A percentile compares a stretch with the other conserved stretches of the same genome.
These are phyloP conservation scores for Colletotrichum scovillei DNA, from an alignment of 2,329 filamentous ascomycete species.

Conservation along the genomic window DNA sequence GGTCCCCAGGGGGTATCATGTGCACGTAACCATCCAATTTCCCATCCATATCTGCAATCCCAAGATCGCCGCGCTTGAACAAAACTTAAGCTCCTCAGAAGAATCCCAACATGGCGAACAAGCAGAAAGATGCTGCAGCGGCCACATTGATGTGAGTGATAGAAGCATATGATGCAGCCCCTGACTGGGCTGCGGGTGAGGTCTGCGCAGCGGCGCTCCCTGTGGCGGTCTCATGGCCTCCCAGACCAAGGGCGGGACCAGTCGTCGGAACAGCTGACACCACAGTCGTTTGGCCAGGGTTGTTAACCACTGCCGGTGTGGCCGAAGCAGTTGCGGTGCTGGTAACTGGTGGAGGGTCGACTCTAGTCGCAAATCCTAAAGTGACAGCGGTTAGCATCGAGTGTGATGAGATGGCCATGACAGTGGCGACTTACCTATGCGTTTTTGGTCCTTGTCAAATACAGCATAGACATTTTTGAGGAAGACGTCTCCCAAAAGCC, in stretches of 20 bases:
- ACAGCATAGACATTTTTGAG: constrained; percentile 91
- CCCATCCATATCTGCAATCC: constrained; percentile 21
- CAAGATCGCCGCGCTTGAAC: neutral
- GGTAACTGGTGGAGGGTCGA: constrained; percentile 38
- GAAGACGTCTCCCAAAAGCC: constrained; percentile 89
- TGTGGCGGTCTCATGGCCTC: constrained; percentile 49
- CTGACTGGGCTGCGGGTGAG: constrained; percentile 13
- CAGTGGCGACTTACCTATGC: constrained; percentile 64
- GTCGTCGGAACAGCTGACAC: constrained; percentile 31
- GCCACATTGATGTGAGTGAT: constrained; percentile 12
- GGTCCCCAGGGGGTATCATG: constrained; percentile 41
- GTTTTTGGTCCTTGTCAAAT: constrained; percentile 79
- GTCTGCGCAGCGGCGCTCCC: constrained; percentile 38
- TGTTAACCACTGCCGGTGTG: constrained; percentile 22
- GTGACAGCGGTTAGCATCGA: constrained; percentile 28
- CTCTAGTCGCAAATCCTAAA: constrained; percentile 51
- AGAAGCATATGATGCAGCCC: constrained; percentile 9
- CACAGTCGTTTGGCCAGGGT: constrained; percentile 16
- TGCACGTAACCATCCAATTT: constrained; percentile 36
- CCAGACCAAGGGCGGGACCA: constrained; percentile 43
- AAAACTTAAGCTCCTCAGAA: constrained; percentile 20
- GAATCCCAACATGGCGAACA: constrained; percentile 20
- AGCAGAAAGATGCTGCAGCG: constrained; percentile 14
- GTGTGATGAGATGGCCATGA: too few species aligned
- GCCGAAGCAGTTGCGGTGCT: constrained; percentile 8